Percentiles rank a stretch among this genome's conserved stretches.
Conservation (phyloP, 108 stramenopile genomes). For the Skeletonema marinoi region DNA sequence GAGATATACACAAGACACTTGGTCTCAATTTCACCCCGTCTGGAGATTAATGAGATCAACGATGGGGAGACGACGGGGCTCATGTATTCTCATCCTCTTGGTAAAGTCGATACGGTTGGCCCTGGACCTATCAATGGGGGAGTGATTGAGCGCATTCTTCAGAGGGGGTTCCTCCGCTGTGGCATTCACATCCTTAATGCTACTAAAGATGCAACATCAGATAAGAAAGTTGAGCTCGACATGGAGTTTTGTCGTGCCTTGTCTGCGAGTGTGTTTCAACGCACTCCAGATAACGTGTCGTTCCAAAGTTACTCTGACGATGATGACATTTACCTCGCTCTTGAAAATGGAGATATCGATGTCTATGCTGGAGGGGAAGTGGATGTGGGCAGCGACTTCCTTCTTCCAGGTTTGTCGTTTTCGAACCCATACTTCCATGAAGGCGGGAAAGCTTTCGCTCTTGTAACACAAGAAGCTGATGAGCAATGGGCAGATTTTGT, state of each 20-base stretch:
- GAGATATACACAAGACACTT: conserved; percentile 36
- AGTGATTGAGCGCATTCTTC: conserved; percentile 15
- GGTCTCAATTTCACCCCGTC: conserved; percentile 29
- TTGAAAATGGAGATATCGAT: not conserved
- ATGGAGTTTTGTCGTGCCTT: conserved; percentile 49
- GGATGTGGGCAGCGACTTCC: too few species aligned
- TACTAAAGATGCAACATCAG: too few species aligned
- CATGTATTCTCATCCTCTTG: conserved; percentile 47
- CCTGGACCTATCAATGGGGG: not conserved
- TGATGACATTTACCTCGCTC: too few species aligned
- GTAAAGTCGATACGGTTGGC: not conserved
- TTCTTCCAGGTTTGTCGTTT: too few species aligned
- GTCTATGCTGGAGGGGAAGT: not conserved
- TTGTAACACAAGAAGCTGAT: conserved; percentile 47
- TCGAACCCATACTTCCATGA: too few species aligned
- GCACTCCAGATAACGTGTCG: conserved; percentile 1
- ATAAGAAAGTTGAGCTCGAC: conserved; percentile 27
- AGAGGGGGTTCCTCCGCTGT: conserved; percentile 45
- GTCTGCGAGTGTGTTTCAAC: conserved; percentile 36
- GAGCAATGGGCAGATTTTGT: conserved; percentile 44
- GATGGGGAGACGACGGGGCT: conserved; percentile 24
- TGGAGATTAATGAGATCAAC: conserved; percentile 31
- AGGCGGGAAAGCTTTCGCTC: conserved; percentile 13
- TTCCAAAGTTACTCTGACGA: conserved; percentile 19
- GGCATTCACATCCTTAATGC: conserved; percentile 23